Conservation (phyloP, 2,329 filamentous ascomycete genomes). For the Cytospora leucostoma region DNA sequence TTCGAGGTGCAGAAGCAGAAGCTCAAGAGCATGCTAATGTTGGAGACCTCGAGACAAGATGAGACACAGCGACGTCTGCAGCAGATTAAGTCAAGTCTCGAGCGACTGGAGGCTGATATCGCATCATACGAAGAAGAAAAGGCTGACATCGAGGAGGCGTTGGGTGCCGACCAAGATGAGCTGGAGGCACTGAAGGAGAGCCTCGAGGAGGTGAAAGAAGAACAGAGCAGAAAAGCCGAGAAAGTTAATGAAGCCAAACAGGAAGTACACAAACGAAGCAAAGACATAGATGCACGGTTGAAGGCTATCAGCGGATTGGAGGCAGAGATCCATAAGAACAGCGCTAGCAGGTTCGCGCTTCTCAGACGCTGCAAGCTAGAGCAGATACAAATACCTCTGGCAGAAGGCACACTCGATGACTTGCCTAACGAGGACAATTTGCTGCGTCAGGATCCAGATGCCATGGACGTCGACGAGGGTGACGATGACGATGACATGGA, state of each 20-base stretch:
- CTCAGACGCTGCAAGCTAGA: constrained; percentile 91
- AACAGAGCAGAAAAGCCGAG: constrained; percentile 69
- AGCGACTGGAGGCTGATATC: constrained; percentile 69
- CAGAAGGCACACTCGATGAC: constrained; percentile 74
- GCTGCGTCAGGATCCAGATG: constrained; percentile 75
- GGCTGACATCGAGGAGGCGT: constrained; percentile 69
- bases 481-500: constrained; percentile 62
- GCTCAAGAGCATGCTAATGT: constrained; percentile 62
- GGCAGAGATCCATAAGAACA: constrained; percentile 81
- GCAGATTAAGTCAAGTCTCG: constrained; percentile 65
- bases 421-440: constrained; percentile 86
- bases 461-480: constrained; percentile 87
- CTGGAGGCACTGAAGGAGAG: constrained; percentile 74
- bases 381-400: constrained; percentile 83
- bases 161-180: constrained; percentile 73
- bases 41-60: constrained; percentile 54
- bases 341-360: constrained; percentile 78
- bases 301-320: constrained; percentile 80
- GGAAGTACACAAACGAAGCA: constrained; percentile 81
- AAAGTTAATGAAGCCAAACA: constrained; percentile 76
- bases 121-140: constrained; percentile 72
- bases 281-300: constrained; percentile 72
- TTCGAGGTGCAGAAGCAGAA: constrained; percentile 83
- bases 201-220: constrained; percentile 67
- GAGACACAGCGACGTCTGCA: constrained; percentile 70